These are phyloP conservation scores for Lotus japonicus DNA, from an alignment of 306 rosid species.

Conservation along the genomic window DNA sequence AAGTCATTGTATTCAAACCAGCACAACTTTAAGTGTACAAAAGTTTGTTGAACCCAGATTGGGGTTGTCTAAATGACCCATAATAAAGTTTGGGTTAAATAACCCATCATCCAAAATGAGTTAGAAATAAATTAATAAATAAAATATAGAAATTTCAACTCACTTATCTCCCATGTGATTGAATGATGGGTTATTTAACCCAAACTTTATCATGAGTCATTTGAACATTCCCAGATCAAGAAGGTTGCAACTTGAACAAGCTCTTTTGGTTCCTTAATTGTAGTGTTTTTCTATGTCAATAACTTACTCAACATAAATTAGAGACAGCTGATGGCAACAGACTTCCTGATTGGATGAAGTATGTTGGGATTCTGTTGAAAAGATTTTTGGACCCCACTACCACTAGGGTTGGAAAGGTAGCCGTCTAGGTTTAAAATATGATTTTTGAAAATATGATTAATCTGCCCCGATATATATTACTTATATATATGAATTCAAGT, in stretches of 20 bases:
- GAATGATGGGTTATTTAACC: too few species aligned
- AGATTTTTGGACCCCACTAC: conserved; percentile 19
- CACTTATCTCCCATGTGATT: too few species aligned
- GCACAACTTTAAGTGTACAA: neutral
- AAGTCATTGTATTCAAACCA: too few species aligned
- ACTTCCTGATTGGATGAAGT: conserved; percentile 20
- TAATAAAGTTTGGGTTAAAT: too few species aligned
- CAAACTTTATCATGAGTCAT: too few species aligned
- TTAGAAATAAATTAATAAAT: too few species aligned
- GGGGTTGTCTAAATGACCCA: too few species aligned
- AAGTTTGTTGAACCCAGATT: neutral
- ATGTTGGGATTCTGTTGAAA: conserved; percentile 18
- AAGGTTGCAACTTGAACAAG: neutral
- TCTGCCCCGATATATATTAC: neutral
- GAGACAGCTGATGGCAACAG: conserved; percentile 40
- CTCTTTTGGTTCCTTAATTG: neutral
- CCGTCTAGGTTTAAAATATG: conserved; percentile 18
- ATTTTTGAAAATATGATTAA: too few species aligned
- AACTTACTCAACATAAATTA: neutral
- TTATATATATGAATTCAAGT: neutral
- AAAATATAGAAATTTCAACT: too few species aligned
- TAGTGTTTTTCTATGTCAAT: conserved; percentile 26
- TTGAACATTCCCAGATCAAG: too few species aligned
- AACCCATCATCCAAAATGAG: too few species aligned
- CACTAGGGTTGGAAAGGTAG: conserved; percentile 23